A percentile compares a stretch with the other conserved stretches of the same genome.
Conservation (phyloP, 768 basidiomycete species). For the Amanita muscaria region DNA sequence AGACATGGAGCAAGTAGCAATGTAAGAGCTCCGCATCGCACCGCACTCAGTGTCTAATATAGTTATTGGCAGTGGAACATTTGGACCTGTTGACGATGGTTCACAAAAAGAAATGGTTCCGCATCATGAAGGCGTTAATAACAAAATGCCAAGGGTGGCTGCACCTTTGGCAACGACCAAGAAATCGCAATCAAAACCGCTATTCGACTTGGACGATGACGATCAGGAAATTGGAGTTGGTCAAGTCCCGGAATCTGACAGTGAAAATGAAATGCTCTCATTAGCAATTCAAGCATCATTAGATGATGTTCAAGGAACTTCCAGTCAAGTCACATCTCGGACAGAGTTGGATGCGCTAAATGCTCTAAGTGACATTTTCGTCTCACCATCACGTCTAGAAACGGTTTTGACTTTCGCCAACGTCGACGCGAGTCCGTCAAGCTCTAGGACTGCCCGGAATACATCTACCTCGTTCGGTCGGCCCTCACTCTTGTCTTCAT, state of each 20-base stretch:
- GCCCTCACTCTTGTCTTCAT: neutral
- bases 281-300: constrained; percentile 58
- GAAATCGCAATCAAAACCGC: constrained; percentile 29
- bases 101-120: constrained; percentile 54
- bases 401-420: constrained; percentile 13
- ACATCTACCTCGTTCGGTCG: constrained; percentile 9
- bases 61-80: constrained; percentile 22
- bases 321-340: too few relatives aligned
- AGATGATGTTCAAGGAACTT: too few relatives aligned
- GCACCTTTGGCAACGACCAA: constrained; percentile 23
- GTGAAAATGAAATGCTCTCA: constrained; percentile 49
- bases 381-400: constrained; percentile 12
- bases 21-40: constrained; percentile 38
- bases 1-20: constrained; percentile 77
- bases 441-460: neutral
- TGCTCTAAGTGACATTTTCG: constrained; percentile 9
- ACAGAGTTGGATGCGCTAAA: too few relatives aligned
- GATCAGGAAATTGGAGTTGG: constrained; percentile 12
- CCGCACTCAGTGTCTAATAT: neutral
- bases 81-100: constrained; percentile 44
- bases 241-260: constrained; percentile 23
- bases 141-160: constrained; percentile 33
- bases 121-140: constrained; percentile 43
- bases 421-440: constrained; percentile 3
- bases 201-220: constrained; percentile 52